Conservation (phyloP, 257 asterid genomes). For the Lantana camara region DNA sequence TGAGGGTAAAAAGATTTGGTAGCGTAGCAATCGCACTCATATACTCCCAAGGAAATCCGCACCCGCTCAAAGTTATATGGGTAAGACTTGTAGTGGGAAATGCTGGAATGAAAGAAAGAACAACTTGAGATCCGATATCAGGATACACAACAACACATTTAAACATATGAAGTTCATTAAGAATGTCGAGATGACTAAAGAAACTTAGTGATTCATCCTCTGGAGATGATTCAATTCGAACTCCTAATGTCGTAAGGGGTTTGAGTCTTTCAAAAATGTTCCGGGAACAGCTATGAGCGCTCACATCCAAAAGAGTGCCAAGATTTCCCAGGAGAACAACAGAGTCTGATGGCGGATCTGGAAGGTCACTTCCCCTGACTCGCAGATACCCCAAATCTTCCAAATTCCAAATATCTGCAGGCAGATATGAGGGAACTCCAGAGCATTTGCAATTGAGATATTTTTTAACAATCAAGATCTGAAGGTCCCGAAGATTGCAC, state of each 20-base stretch:
- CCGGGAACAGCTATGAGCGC: too few relatives aligned
- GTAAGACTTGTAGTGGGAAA: slow-evolving; percentile 3
- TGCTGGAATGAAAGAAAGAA: neutral
- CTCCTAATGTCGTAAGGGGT: too few relatives aligned
- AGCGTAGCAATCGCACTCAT: too few relatives aligned
- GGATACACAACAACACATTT: neutral
- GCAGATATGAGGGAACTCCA: neutral
- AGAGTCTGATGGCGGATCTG: slow-evolving; percentile 3
- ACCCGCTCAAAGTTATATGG: slow-evolving; percentile 26
- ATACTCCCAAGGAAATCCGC: too few relatives aligned
- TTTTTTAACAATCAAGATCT: slow-evolving; percentile 9
- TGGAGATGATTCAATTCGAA: too few relatives aligned
- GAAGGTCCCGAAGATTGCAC: slow-evolving; percentile 17
- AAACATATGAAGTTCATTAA: too few relatives aligned
- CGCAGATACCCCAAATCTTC: slow-evolving; percentile 22
- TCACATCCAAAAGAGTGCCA: slow-evolving; percentile 12
- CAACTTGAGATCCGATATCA: neutral
- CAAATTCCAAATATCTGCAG: slow-evolving; percentile 21
- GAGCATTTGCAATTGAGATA: neutral
- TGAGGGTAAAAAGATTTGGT: too few relatives aligned
- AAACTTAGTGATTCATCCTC: too few relatives aligned
- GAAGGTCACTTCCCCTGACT: slow-evolving; percentile 2
- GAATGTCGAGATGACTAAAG: too few relatives aligned
- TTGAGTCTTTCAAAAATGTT: too few relatives aligned
- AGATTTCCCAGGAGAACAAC: neutral